These are phyloP conservation scores for Aspergillus felis DNA, from an alignment of 2,329 filamentous ascomycete species.

Conservation along the genomic window DNA sequence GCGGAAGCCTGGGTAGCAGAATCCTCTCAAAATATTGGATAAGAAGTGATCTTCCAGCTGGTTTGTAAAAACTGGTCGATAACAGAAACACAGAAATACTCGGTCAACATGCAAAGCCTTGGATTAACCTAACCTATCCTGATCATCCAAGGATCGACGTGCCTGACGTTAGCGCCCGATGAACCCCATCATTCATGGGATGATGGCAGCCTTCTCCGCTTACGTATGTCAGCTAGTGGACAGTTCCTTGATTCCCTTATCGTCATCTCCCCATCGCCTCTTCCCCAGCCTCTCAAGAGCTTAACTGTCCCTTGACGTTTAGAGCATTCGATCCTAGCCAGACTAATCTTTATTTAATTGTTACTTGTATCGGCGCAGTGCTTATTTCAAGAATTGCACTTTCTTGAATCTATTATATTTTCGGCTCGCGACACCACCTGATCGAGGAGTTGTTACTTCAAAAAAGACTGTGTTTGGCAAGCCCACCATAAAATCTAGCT, in stretches of 20 bases:
- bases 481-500: neutral
- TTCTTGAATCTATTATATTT: neutral
- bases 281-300: neutral
- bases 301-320: neutral
- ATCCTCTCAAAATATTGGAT: neutral
- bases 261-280: neutral
- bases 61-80: neutral
- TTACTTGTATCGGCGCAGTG: neutral
- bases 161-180: constrained; percentile 17
- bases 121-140: neutral
- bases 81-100: neutral
- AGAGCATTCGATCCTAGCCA: neutral
- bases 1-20: neutral
- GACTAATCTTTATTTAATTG: neutral
- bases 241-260: neutral
- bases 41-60: neutral
- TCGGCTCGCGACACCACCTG: neutral
- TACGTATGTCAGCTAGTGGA: constrained; percentile 3
- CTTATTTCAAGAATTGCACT: neutral
- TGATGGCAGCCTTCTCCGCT: constrained; percentile 7
- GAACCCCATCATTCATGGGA: neutral
- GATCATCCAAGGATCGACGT: constrained; percentile 3
- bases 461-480: neutral
- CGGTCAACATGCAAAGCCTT: neutral
- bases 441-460: neutral